Evolutionary conservation across 495 filamentous ascomycete genomes (phyloP), one percentile per base, ranked within the genome.

Genomic region (Haplographium delicatum): DNA sequence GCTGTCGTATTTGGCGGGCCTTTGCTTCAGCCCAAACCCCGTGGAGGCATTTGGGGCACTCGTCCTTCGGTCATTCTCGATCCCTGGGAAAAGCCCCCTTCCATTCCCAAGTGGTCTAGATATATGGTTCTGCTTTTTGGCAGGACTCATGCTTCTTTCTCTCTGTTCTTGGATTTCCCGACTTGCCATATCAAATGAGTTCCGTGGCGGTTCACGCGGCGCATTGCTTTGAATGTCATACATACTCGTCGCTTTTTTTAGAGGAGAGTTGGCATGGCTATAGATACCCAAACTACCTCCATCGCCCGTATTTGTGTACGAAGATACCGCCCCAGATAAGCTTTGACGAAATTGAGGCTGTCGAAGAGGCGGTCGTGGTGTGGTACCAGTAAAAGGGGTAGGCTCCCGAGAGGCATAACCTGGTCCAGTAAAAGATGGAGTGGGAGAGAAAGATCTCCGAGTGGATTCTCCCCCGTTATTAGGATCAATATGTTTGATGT

Each of bases 281-380:
- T 79, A 91, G 5, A 91, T 72, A 6, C 89, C 89, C 24, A 95
- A 70, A 62, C 79, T 91, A 11, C 90, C 90, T 34, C 90, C 89
- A 59, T 86, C 60, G 16, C 59, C 51, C 9, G 65, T 67, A 22
- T 63, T 62, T 1, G 65, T 62, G 20, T 53, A 40, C 22, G 55
- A 42, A 13, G 53, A 57, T 9, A 52, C 37, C 3, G 66, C 62
- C 23, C 60, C 54, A 31, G 67, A 25, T 19, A 56, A 43, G 24
- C 53, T 62, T 35, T 57, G 65, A 47, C 72, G 70, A 44, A 80
- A 80, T 51, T 78, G 78, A 4, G 80, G 78, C 56, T 83, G 78
- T 8, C 78, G 75, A 44, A 83, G 76, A 3, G 50, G 49, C 19
- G 53, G 49, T 16, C 43, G 53, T 25, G 55, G 50, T 38, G 59